Conservation (phyloP, 1,284 basidiomycete species). For the Leccinum brunneo-olivaceum region DNA sequence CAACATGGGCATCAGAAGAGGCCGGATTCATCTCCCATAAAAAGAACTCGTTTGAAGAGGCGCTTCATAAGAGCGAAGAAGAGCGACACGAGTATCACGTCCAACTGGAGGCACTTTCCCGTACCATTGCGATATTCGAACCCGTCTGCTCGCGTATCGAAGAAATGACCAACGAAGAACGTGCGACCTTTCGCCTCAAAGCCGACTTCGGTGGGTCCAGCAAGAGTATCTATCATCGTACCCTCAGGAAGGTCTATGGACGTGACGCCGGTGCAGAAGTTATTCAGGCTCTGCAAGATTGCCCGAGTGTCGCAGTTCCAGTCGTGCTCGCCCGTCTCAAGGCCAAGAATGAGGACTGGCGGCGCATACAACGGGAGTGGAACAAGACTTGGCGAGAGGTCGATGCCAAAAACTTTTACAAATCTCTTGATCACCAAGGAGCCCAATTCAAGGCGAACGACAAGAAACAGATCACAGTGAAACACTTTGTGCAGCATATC, state of each 20-base stretch:
- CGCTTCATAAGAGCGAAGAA: constrained; percentile 94
- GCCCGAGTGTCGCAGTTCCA: constrained; percentile 85
- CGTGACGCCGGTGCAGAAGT: constrained; percentile 78
- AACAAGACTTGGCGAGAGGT: constrained; percentile 96
- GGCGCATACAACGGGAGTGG: constrained; percentile 91
- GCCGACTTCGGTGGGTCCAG: constrained; percentile 86
- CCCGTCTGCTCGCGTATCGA: constrained; percentile 84
- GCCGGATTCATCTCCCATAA: constrained; percentile 92
- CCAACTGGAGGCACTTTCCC: constrained; percentile 86
- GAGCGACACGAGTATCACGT: constrained; percentile 99
- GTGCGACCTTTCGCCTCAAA: constrained; percentile 77
- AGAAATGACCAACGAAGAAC: constrained; percentile 86
- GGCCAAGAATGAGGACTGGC: constrained; percentile 97
- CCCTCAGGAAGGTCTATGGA: constrained; percentile 94
- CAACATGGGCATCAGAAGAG: constrained; percentile 96
- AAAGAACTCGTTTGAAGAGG: constrained; percentile 96
- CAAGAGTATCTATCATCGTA: constrained; percentile 87
- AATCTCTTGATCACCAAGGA: constrained; percentile 93
- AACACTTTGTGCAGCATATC: constrained; percentile 85
- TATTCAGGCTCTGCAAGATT: constrained; percentile 88
- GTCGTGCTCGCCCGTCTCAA: constrained; percentile 89
- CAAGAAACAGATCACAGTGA: constrained; percentile 92
- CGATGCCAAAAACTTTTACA: constrained; percentile 96
- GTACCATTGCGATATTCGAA: constrained; percentile 91
- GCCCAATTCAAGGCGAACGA: constrained; percentile 93